Percentiles rank a stretch among this genome's conserved stretches.
Evolutionary conservation across 768 basidiomycete species (phyloP).

Genomic region (Tricholoma saponaceum): DNA sequence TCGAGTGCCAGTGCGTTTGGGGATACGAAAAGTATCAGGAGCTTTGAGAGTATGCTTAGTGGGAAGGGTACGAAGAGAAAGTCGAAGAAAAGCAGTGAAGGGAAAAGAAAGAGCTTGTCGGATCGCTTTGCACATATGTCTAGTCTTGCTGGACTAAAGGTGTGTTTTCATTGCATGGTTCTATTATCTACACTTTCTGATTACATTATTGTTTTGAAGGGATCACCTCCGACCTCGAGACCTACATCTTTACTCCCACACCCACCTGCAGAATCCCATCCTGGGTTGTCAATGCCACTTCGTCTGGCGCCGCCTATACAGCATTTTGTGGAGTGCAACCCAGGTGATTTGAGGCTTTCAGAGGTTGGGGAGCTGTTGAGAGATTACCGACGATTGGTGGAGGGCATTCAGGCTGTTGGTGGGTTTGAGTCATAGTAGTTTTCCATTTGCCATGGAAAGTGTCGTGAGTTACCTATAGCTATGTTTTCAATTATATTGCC

Average conservation of each 20-base stretch:
- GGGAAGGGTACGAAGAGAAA: conserved; percentile 22
- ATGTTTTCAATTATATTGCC: no score
- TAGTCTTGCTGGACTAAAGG: conserved; percentile 48
- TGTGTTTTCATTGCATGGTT: conserved; percentile 10
- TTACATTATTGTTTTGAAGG: conserved; percentile 14
- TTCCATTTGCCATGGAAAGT: no score
- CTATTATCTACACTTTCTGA: background rate
- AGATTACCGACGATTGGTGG: conserved; percentile 80
- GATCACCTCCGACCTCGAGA: conserved; percentile 23
- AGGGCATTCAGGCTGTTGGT: conserved; percentile 54
- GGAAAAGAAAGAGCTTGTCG: conserved; percentile 64
- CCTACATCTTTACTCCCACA: conserved; percentile 17
- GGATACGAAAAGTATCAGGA: conserved; percentile 75
- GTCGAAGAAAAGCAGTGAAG: conserved; percentile 19
- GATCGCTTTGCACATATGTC: conserved; percentile 83
- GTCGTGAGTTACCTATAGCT: no score
- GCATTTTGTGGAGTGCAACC: conserved; percentile 67
- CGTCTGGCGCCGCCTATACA: conserved; percentile 58
- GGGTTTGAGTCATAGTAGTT: conserved; percentile 46
- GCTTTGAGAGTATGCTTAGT: conserved; percentile 85
- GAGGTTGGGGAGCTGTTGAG: conserved; percentile 78
- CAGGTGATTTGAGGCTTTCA: conserved; percentile 74
- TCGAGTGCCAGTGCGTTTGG: conserved; percentile 34
- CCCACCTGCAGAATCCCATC: conserved; percentile 31
- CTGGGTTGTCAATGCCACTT: conserved; percentile 30